Evolutionary conservation across 305 asterid genomes (phyloP), one percentile per base, ranked within the genome.

Genomic region (Solanum hybrid): DNA sequence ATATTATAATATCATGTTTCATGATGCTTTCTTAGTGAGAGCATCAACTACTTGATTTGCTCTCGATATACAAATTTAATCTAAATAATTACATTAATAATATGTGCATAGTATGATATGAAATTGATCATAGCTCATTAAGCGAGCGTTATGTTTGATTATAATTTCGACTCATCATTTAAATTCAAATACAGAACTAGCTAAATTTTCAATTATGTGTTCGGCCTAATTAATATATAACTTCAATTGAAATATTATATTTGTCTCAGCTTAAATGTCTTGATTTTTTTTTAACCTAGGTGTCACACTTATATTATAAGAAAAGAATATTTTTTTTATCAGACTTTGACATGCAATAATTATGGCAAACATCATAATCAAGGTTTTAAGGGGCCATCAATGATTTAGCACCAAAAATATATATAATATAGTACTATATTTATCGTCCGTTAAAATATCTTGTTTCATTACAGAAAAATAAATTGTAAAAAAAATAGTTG

Each of bases 131-230:
- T 3, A 57, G 29, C 3, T n/a, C 14, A 10, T 8, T 22, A 68
- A 68, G 3, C 0, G 11, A n/a, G 14, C 13, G 3, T 4, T 68
- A 68, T 68, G 14, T 9, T 9, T 0, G 7, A 68, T n/a, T 22
- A n/a, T n/a, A n/a, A 65, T 65, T 65, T 10, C 3, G 0, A n/a
- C 14, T n/a, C 29, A 9, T 65, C 12, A 65, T 3, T 22, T 65
- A n/a, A n/a, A 10, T 24, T 65, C 3, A 65, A 1, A n/a, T 65
- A 14, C 3, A 10, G 3, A 65, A 24, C 7, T n/a, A 68, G 31
- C 4, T 68, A 68, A 27, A 10, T 0, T 9, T 10, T 68, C 1
- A 22, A 0, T n/a, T 68, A n/a, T 10, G 12, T 10, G 1, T n/a
- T 68, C 13, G 3, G 4, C 5, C 7, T 10, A n/a, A n/a, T 22